Conservation (phyloP, 1,139 yeast species). For the Zygosaccharomyces sapae region DNA sequence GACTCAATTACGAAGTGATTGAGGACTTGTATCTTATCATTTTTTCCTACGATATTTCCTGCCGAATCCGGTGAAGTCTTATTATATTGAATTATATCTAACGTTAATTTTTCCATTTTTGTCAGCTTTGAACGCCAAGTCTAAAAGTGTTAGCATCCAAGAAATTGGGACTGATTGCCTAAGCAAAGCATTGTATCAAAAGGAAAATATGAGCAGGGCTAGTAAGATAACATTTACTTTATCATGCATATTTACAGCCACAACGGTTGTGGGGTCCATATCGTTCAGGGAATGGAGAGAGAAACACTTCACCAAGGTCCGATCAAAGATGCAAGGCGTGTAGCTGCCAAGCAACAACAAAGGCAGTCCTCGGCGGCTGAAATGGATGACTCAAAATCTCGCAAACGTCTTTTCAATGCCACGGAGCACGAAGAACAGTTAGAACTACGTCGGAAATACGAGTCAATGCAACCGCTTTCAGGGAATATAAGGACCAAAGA, state of each 20-base stretch:
- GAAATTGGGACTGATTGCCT: too few relatives aligned
- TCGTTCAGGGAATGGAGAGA: slow-evolving; percentile 62
- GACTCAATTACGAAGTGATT: too few relatives aligned
- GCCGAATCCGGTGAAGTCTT: too few relatives aligned
- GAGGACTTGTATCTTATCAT: too few relatives aligned
- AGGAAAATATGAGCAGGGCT: slow-evolving; percentile 53
- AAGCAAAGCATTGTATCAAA: slow-evolving; percentile 23
- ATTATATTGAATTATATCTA: background rate
- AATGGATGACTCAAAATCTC: slow-evolving; percentile 35
- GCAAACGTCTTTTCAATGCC: slow-evolving; percentile 51
- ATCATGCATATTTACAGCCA: slow-evolving; percentile 53
- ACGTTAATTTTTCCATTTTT: background rate
- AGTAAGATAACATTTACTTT: slow-evolving; percentile 65
- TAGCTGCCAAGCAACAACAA: slow-evolving; percentile 45
- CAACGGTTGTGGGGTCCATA: slow-evolving; percentile 65
- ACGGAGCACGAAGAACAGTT: slow-evolving; percentile 75
- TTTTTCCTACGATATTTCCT: too few relatives aligned
- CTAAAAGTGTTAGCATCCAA: background rate
- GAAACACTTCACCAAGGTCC: slow-evolving; percentile 75
- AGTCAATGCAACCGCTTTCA: slow-evolving; percentile 62
- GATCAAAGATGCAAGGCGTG: slow-evolving; percentile 65
- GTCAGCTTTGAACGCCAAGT: background rate
- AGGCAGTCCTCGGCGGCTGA: slow-evolving; percentile 37
- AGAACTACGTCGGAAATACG: slow-evolving; percentile 58
- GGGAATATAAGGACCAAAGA: slow-evolving; percentile 41